Evolutionary conservation across 441 rosid species (phyloP).

Genomic region (Capsella rubella): DNA sequence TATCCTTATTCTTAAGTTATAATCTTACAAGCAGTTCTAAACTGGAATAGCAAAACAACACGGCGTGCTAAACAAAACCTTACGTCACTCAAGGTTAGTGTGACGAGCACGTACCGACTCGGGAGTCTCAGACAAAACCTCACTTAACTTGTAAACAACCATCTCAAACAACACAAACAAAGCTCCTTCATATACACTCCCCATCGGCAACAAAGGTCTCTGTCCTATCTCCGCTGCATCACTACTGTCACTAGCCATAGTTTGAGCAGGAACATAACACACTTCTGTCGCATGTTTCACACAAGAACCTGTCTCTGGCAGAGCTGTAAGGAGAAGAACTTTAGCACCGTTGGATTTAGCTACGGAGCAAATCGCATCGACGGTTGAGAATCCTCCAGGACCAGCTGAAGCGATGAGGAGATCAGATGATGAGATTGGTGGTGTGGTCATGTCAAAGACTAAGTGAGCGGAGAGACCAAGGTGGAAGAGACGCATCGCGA

Average conservation of each 20-base stretch:
- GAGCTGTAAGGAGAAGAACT: conserved; percentile 70
- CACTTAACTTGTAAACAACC: conserved; percentile 73
- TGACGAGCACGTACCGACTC: conserved; percentile 81
- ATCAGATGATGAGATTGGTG: conserved; percentile 69
- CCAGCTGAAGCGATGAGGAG: conserved; percentile 87
- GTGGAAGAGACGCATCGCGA: conserved; percentile 86
- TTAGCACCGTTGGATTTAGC: conserved; percentile 65
- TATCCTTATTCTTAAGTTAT: no score
- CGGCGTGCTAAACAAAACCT: conserved; percentile 7
- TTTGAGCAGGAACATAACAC: conserved; percentile 75
- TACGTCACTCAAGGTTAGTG: conserved; percentile 78
- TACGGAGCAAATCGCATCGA: conserved; percentile 78
- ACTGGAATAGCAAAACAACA: conserved; percentile 12
- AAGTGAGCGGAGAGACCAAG: conserved; percentile 80
- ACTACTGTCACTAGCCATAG: conserved; percentile 65
- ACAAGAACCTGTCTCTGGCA: conserved; percentile 67
- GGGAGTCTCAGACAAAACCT: conserved; percentile 63
- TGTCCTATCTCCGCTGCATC: conserved; percentile 2
- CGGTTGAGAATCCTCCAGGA: conserved; percentile 86
- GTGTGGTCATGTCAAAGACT: conserved; percentile 86
- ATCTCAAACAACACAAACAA: conserved; percentile 90
- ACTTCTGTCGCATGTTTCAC: conserved; percentile 70
- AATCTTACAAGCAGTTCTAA: neutral
- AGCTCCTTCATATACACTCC: conserved; percentile 86
- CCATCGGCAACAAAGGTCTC: conserved; percentile 80